Base-by-base conservation (phyloP, 2,329 filamentous ascomycete species). In the Ceratocystis cacaofunesta region DNA sequence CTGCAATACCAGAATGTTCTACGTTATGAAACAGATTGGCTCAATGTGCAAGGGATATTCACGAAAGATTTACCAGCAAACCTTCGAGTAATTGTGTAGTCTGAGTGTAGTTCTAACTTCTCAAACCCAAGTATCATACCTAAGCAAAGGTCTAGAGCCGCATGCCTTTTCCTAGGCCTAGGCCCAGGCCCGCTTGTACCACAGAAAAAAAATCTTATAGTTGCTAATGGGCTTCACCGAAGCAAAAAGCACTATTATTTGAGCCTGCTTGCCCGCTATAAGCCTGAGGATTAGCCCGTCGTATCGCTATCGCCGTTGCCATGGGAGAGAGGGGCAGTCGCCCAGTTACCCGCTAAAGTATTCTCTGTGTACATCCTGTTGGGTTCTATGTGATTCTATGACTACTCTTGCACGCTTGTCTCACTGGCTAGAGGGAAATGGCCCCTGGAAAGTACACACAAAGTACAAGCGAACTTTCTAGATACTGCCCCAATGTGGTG, bases 381-480 rank as follows among this genome's bases (percentile, higher is more conserved):
- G 28, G 66, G 36, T 67, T 67, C 66, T 46, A 67, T 66, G 46
- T 32, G 65, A 66, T 66, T 66, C 65, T 41, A 66, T 41, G 62
- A 25, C 61, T 6, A 63, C 52, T 28, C 25, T 8, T 19, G 8
- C 46, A 52, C 44, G 25, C 44, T 19, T 25, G n/a, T 50, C 48
- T 61, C 32, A 19, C 19, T 62, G 43, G 50, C 36, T 19, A 66
- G 60, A 46, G 25, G 28, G 25, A 32, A 36, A 32, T 6, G 22
- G 32, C 60, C 65, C 65, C 65, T 66, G 65, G 57, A 32, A 46
- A 50, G 48, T 63, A 66, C 65, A 52, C 43, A 12, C 43, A 28
- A 50, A 58, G 61, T 63, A 66, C 61, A 43, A 66, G 19, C 60
- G 65, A 66, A 66, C 46, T 50, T 66, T 66, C 65, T 66, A 61